Evolutionary conservation across 352 stramenopile species (phyloP).

Genomic region (Phytophthora cryptogea): DNA sequence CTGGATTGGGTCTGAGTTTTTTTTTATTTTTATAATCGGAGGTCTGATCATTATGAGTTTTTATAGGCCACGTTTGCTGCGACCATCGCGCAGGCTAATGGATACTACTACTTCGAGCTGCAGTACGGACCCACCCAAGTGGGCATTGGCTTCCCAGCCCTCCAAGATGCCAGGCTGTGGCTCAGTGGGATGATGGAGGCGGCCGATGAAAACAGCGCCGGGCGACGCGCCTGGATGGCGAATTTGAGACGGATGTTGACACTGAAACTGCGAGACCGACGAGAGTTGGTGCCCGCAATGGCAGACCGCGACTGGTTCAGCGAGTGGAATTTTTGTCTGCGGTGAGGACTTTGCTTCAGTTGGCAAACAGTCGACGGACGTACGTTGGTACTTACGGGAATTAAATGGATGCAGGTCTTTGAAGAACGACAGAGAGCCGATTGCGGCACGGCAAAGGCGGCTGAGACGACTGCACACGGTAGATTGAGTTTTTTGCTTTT

Average conservation of each 20-base stretch:
- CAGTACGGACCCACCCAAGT: slow-evolving; percentile 45
- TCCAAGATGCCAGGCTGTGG: slow-evolving; percentile 55
- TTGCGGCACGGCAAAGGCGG: slow-evolving; percentile 46
- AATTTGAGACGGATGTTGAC: slow-evolving; percentile 58
- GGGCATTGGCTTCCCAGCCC: slow-evolving; percentile 52
- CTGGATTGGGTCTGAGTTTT: background rate
- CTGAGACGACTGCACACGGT: slow-evolving; percentile 70
- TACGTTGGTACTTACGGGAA: background rate
- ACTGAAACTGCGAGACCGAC: slow-evolving; percentile 54
- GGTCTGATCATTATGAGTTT: background rate
- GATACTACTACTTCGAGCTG: slow-evolving; percentile 71
- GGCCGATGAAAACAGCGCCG: slow-evolving; percentile 74
- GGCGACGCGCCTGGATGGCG: slow-evolving; percentile 66
- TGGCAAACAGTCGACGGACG: background rate
- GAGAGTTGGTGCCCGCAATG: slow-evolving; percentile 58
- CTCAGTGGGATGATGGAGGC: slow-evolving; percentile 69
- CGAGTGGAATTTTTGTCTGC: slow-evolving; percentile 81
- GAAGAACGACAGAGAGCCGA: slow-evolving; percentile 41
- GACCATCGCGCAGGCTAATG: slow-evolving; percentile 41
- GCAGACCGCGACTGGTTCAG: slow-evolving; percentile 77
- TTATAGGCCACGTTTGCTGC: slow-evolving; percentile 47
- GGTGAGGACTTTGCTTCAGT: slow-evolving; percentile 28
- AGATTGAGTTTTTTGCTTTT: slow-evolving; percentile 4
- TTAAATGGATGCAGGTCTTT: slow-evolving; percentile 30
- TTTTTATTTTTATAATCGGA: background rate